These are phyloP conservation scores for Colletotrichum sp. DNA, from an alignment of 2,329 filamentous ascomycete species.

Conservation along the genomic window DNA sequence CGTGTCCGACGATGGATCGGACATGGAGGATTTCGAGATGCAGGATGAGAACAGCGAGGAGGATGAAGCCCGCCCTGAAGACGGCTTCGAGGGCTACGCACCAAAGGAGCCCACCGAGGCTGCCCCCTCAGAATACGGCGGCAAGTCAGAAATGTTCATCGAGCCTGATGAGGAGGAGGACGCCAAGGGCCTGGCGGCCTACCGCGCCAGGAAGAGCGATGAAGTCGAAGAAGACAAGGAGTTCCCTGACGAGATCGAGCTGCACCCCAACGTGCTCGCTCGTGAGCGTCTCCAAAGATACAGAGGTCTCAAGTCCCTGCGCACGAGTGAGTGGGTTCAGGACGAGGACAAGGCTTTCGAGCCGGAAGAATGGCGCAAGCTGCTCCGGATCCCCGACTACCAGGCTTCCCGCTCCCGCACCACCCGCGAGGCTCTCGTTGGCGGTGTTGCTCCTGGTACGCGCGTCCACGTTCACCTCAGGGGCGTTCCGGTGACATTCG, in stretches of 20 bases:
- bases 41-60: slow-evolving; percentile 64
- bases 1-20: slow-evolving; percentile 83
- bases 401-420: slow-evolving; percentile 79
- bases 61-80: slow-evolving; percentile 73
- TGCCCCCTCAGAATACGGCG: slow-evolving; percentile 87
- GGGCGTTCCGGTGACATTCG: slow-evolving; percentile 48
- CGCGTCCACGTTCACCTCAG: slow-evolving; percentile 81
- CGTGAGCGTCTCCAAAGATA: slow-evolving; percentile 86
- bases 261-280: slow-evolving; percentile 86
- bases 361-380: slow-evolving; percentile 85
- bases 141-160: slow-evolving; percentile 90
- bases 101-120: slow-evolving; percentile 75
- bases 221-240: slow-evolving; percentile 91
- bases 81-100: slow-evolving; percentile 77
- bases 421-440: slow-evolving; percentile 83
- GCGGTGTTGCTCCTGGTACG: slow-evolving; percentile 83
- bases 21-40: slow-evolving; percentile 71
- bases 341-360: slow-evolving; percentile 87
- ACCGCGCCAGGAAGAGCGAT: slow-evolving; percentile 76
- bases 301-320: slow-evolving; percentile 88
- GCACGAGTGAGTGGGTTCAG: slow-evolving; percentile 87
- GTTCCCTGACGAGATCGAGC: slow-evolving; percentile 96
- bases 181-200: slow-evolving; percentile 79
- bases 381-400: slow-evolving; percentile 91
- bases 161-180: slow-evolving; percentile 84